These are phyloP conservation scores for Penicillium sp. DNA, from an alignment of 2,329 filamentous ascomycete species.

Conservation along the genomic window DNA sequence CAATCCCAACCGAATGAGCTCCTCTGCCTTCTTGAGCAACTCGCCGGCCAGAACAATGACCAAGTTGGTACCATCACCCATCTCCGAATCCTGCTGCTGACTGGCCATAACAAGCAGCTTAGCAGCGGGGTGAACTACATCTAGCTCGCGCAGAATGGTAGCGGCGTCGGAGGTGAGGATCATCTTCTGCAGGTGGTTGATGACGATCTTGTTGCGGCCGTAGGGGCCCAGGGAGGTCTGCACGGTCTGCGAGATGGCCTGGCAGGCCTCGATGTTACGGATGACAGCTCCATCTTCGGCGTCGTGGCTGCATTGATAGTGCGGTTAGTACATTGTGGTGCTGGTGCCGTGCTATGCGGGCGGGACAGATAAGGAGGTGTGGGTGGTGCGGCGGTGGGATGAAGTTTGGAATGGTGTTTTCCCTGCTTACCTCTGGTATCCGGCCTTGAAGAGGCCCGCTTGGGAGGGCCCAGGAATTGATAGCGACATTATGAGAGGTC, in stretches of 20 bases:
- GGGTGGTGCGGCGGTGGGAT: slow-evolving; percentile 12
- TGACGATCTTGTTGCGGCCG: slow-evolving; percentile 98
- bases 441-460: slow-evolving; percentile 88
- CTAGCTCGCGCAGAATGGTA: slow-evolving; percentile 94
- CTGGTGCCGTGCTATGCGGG: slow-evolving; percentile 2
- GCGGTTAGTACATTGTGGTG: slow-evolving; percentile 11
- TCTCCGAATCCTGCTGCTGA: slow-evolving; percentile 98
- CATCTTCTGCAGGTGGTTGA: slow-evolving; percentile 99
- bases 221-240: slow-evolving; percentile 96
- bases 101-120: slow-evolving; percentile 98
- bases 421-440: slow-evolving; percentile 82
- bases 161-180: slow-evolving; percentile 97
- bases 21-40: slow-evolving; percentile 94
- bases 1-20: slow-evolving; percentile 91
- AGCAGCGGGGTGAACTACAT: slow-evolving; percentile 96
- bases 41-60: slow-evolving; percentile 96
- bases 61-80: slow-evolving; percentile 97
- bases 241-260: slow-evolving; percentile 91
- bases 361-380: slow-evolving; percentile 25
- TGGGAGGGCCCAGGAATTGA: slow-evolving; percentile 94
- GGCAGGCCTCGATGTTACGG: slow-evolving; percentile 97
- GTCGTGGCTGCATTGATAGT: slow-evolving; percentile 71
- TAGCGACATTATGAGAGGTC: slow-evolving; percentile 69
- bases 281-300: slow-evolving; percentile 98
- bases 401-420: neutral